A percentile compares a stretch with the other conserved stretches of the same genome.
Evolutionary conservation across 1,284 basidiomycete genomes (phyloP).

Genomic region (Trichosporon inkin): DNA sequence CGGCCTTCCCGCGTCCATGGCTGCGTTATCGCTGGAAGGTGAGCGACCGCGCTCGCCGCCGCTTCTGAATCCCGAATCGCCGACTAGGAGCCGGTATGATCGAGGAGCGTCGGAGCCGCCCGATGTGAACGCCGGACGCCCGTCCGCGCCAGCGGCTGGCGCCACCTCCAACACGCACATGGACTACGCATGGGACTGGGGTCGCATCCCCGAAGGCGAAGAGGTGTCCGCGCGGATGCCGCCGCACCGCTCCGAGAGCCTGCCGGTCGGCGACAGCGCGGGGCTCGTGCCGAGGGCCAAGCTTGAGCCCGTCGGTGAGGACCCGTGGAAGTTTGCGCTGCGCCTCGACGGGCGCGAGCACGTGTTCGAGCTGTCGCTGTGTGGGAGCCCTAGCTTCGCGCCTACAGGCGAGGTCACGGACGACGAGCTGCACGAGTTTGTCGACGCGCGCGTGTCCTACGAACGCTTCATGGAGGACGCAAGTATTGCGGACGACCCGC

Average conservation of each 20-base stretch:
- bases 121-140: constrained; percentile 13
- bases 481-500: constrained; percentile 52
- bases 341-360: constrained; percentile 48
- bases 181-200: constrained; percentile 50
- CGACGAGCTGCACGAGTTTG: constrained; percentile 45
- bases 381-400: constrained; percentile 40
- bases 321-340: constrained; percentile 53
- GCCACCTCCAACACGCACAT: constrained; percentile 18
- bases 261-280: constrained; percentile 7
- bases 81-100: constrained; percentile 9
- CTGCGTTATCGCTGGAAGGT: constrained; percentile 18
- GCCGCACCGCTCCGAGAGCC: constrained; percentile 14
- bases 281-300: constrained; percentile 2
- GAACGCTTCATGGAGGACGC: constrained; percentile 54
- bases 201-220: constrained; percentile 26
- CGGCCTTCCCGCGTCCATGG: constrained; percentile 15
- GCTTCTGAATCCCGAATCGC: neutral
- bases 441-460: constrained; percentile 53
- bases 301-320: constrained; percentile 50
- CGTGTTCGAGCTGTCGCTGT: constrained; percentile 54
- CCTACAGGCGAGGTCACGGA: constrained; percentile 27
- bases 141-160: constrained; percentile 15
- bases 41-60: neutral
- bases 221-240: neutral
- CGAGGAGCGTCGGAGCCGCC: constrained; percentile 22